Evolutionary conservation across 2,329 filamentous ascomycete species (phyloP).

Genomic region (Curvularia sp.): DNA sequence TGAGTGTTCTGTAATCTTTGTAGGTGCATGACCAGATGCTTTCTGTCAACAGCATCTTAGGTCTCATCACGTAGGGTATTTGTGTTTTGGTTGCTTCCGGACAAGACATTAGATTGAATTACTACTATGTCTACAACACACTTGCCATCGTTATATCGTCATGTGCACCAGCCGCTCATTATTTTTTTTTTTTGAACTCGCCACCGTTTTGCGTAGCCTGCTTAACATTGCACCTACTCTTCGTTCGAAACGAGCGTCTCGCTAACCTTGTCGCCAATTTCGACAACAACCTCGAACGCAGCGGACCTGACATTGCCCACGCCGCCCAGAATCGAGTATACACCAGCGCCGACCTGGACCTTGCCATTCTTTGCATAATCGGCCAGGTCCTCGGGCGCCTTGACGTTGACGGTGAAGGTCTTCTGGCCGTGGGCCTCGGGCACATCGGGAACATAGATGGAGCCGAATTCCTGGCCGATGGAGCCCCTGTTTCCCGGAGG

Average conservation of each 20-base stretch:
- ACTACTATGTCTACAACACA: background rate
- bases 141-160: background rate
- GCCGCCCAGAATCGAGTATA: constrained; percentile 41
- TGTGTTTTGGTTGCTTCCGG: background rate
- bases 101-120: background rate
- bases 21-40: background rate
- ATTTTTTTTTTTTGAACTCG: background rate
- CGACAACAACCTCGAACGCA: constrained; percentile 34
- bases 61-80: background rate
- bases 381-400: constrained; percentile 18
- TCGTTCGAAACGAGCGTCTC: constrained; percentile 13
- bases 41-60: background rate
- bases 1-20: background rate
- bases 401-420: constrained; percentile 35
- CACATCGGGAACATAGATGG: constrained; percentile 48
- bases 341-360: constrained; percentile 7
- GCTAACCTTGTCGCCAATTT: constrained; percentile 26
- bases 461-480: constrained; percentile 44
- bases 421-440: constrained; percentile 31
- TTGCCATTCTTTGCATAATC: background rate
- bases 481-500: constrained; percentile 30
- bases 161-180: background rate
- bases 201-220: background rate
- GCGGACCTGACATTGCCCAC: constrained; percentile 16
- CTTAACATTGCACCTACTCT: background rate